Percentiles rank a stretch among this genome's conserved stretches.
These are phyloP conservation scores for Talaromyces sp. DNA, from an alignment of 2,329 filamentous ascomycete genomes.

Conservation along the genomic window DNA sequence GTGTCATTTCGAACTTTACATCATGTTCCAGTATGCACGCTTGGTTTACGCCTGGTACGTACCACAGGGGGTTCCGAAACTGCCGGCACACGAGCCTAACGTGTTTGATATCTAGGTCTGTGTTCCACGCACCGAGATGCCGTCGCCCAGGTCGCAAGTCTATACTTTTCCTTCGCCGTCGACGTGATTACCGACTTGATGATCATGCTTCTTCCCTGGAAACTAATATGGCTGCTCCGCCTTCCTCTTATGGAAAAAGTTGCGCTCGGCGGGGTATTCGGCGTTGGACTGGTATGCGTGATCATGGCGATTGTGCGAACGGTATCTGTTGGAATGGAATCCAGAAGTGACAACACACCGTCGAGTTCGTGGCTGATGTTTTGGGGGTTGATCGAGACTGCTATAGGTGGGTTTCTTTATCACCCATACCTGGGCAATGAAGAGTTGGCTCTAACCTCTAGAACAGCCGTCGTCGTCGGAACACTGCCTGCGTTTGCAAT, in stretches of 20 bases:
- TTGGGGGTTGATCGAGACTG: constrained; percentile 36
- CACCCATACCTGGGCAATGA: not conserved
- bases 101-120: constrained; percentile 15
- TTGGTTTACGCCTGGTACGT: constrained; percentile 31
- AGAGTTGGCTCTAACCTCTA: not conserved
- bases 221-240: constrained; percentile 36
- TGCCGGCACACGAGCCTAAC: not conserved
- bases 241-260: constrained; percentile 34
- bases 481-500: constrained; percentile 22
- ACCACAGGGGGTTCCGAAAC: not conserved
- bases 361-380: constrained; percentile 36
- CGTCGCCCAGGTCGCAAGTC: constrained; percentile 30
- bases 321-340: constrained; percentile 32
- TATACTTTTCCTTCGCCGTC: constrained; percentile 36
- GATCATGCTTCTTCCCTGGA: constrained; percentile 38
- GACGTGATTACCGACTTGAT: constrained; percentile 37
- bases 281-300: constrained; percentile 28
- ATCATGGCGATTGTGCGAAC: constrained; percentile 28
- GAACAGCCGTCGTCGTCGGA: constrained; percentile 24
- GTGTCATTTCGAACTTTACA: constrained; percentile 34
- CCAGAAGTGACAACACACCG: constrained; percentile 26
- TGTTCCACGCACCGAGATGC: constrained; percentile 30
- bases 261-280: constrained; percentile 29
- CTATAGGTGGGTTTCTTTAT: constrained; percentile 28
- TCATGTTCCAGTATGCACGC: constrained; percentile 35